Base-by-base conservation (phyloP, 176 grass and related monocot genomes). In the Carex kokanica region DNA sequence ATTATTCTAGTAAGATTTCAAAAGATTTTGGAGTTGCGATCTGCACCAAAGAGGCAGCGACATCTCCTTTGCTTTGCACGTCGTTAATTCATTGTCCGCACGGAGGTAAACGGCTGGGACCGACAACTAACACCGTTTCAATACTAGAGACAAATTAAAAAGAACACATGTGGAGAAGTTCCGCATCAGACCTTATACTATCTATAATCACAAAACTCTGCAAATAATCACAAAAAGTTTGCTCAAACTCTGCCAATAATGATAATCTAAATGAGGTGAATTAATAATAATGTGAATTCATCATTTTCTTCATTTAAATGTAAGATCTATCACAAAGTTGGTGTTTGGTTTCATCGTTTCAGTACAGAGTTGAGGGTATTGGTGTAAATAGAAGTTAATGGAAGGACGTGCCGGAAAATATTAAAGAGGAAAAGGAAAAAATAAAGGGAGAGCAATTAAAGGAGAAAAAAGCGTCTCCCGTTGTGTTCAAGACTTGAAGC, bases 391-490 rank as follows among this genome's bases (percentile, higher is more conserved):
- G 1, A 13, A 77, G 24, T 77, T 77, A 77, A 32, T 2, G 49
- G 8, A 24, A 18, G 73, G 49, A 27, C 3, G 51, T 17, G 55
- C 15, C 8, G 12, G 24, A 77, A 77, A 77, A 77, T 53, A 1
- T 8, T 7, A 41, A 66, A 64, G 18, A 32, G 64, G 57, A 32
- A 85, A 51, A 79, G 14, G 15, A 7, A 75, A 54, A 65, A 51
- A 58, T 61, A 85, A 49, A 18, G 10, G 36, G 31, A 24, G 47
- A 84, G 36, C 49, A 84, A 72, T 47, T 60, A 84, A 65, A 84
- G 59, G 58, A 69, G 74, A 86, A 69, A 86, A 86, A 79, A 31
- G 82, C 54, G 71, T 38, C 62, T 86, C 61, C 59, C 84, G 17
- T 64, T 74, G 57, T 38, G 53, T 58, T 61, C 66, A 36, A 56